Evolutionary conservation across 2,329 filamentous ascomycete species (phyloP), one percentile per base, ranked within the genome.

Genomic region (Aspergillus pseudotamarii): DNA sequence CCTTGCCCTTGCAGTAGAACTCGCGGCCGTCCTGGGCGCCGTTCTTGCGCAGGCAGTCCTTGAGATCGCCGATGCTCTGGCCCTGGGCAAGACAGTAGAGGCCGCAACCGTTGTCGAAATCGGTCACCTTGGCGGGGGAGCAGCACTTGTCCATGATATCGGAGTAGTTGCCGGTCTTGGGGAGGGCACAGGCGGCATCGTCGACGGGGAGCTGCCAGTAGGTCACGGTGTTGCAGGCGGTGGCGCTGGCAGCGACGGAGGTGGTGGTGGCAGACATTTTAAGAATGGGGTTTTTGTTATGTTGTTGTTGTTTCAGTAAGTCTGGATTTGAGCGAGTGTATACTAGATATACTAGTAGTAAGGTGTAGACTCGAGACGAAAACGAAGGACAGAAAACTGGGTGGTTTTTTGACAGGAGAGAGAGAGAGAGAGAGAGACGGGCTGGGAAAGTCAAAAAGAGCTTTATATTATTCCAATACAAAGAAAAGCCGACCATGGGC

Each of bases 1-100:
- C 58, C 1, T 67, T 67, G 23, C 68, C 61, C 78, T 83, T 9
- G 75, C 83, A 85, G 69, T 84, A 85, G 65, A 84, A 77, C 9
- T 78, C 38, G 6, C 38, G 67, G 11, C 66, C 64, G 57, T 74
- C 68, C 32, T 70, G 65, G 32, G 78, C 78, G 36, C 81, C 81
- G 56, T 81, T 69, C 36, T 73, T 66, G 56, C 67, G 74, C 16
- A 85, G 71, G 66, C 83, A 85, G 4, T 69, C 36, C 5, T 71
- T 70, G 38, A 83, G 69, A 5, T 75, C 68, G 12, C 65, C 60
- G 57, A 81, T 69, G 26, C 67, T 73, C 65, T 83, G 80, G 50
- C 70, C 79, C 46, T 75, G 71, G 0, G 80, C 81, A 19, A 81
- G 79, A 68, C 83, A 85, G 81, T 85, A 85, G 63, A 84, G 68